A percentile compares a stretch with the other conserved stretches of the same genome.
phyloP scores from a whole-genome alignment of 2,329 filamentous ascomycete species.

The Bipolaris bicolor region DNA sequence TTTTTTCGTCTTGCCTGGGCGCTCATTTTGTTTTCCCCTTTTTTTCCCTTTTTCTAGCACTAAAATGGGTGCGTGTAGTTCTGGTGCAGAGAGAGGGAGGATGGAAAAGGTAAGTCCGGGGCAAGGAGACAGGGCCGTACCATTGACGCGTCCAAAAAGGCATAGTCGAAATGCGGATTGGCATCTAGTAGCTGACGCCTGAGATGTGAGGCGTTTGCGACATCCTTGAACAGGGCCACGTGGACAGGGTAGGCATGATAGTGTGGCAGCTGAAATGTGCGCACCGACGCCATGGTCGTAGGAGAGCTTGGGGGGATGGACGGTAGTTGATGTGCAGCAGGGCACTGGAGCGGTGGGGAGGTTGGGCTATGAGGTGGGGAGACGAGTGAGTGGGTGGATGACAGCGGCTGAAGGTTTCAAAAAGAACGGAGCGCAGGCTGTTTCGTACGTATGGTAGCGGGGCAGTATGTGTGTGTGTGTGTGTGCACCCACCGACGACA shows the following conservation, averaged over 20 bases:
- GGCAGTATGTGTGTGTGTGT: neutral
- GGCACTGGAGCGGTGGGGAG: neutral
- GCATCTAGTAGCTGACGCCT: constrained; percentile 83
- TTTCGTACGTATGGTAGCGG: neutral
- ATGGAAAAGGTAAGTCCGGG: constrained; percentile 7
- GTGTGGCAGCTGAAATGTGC: constrained; percentile 76
- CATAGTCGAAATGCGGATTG: constrained; percentile 88
- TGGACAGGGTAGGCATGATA: constrained; percentile 73
- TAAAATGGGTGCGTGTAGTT: neutral
- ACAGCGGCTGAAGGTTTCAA: neutral
- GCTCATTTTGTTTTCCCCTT: too few species aligned
- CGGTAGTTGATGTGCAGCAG: constrained; percentile 13
- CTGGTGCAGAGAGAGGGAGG: neutral
- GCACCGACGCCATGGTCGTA: constrained; percentile 59
- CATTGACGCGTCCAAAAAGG: constrained; percentile 84
- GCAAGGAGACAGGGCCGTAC: constrained; percentile 53
- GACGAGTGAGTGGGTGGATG: neutral
- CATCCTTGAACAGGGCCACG: constrained; percentile 74
- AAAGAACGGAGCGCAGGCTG: neutral
- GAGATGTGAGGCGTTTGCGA: constrained; percentile 78
- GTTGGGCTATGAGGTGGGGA: constrained; percentile 1
- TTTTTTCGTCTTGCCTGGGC: too few species aligned
- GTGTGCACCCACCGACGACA: neutral
- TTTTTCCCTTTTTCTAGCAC: too few species aligned
- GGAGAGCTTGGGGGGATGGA: neutral